phyloP scores from a whole-genome alignment of 805 yeast species.

The Candida wancherniae region DNA sequence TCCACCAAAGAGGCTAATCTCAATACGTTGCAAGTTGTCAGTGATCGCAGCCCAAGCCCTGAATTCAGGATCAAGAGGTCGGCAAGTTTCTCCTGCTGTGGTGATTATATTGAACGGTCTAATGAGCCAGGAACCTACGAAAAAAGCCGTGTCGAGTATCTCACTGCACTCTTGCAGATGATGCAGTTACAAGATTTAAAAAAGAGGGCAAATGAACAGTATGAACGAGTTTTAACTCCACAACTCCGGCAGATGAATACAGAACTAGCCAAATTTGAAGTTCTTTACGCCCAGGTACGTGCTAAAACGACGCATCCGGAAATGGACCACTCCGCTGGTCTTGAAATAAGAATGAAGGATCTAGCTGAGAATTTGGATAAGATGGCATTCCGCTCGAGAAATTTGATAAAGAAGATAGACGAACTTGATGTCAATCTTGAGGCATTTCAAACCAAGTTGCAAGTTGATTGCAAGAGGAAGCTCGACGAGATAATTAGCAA shows the following conservation, averaged over 20 bases:
- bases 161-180: constrained; percentile 1
- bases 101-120: constrained; percentile 8
- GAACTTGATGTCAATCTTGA: constrained; percentile 35
- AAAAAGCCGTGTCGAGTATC: constrained; percentile 6
- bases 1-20: constrained; percentile 18
- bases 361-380: constrained; percentile 34
- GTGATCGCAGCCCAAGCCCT: constrained; percentile 3
- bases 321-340: constrained; percentile 25
- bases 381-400: constrained; percentile 36
- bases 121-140: constrained; percentile 6
- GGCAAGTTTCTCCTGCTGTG: constrained; percentile 24
- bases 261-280: constrained; percentile 27
- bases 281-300: constrained; percentile 24
- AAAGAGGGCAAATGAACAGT: constrained; percentile 3
- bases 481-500: constrained; percentile 22
- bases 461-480: constrained; percentile 25
- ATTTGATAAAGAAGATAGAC: constrained; percentile 35
- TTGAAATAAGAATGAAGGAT: constrained; percentile 26
- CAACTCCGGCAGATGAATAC: constrained; percentile 26
- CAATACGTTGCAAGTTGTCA: constrained; percentile 17
- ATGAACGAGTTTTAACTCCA: constrained; percentile 20
- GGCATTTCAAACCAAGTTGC: constrained; percentile 24
- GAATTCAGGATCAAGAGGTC: constrained; percentile 8
- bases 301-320: constrained; percentile 22
- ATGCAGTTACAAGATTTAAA: constrained; percentile 4